Percentiles rank a stretch among this genome's conserved stretches.
phyloP scores from a whole-genome alignment of 192 early-diverging fungal species.

The Entomortierella beljakovae region DNA sequence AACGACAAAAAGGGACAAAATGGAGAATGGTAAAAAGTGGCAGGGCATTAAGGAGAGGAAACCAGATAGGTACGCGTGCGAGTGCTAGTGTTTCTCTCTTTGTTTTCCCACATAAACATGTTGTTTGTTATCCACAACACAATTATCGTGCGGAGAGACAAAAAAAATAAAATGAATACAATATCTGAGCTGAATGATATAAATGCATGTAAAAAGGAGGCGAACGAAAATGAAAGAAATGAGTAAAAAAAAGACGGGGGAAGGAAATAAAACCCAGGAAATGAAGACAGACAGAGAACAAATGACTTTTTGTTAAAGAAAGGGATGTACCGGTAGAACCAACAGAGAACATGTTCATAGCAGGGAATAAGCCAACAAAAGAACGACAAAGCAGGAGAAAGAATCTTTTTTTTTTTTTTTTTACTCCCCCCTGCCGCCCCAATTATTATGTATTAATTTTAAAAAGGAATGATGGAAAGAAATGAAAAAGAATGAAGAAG shows the following conservation, averaged over 20 bases:
- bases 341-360: background rate
- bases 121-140: no score
- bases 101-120: no score
- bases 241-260: background rate
- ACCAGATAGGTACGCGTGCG: background rate
- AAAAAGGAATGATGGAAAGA: background rate
- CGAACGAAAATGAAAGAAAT: background rate
- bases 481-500: background rate
- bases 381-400: conserved; percentile 1
- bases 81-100: no score
- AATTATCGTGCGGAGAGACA: no score
- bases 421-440: no score
- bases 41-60: conserved; percentile 13
- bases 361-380: background rate
- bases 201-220: conserved; percentile 8
- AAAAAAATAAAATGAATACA: no score
- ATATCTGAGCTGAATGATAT: no score
- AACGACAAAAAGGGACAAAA: conserved; percentile 18
- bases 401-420: no score
- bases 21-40: background rate
- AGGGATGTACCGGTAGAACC: background rate
- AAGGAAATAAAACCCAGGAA: conserved; percentile 2
- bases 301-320: background rate
- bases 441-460: background rate
- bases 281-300: conserved; percentile 1